These are phyloP conservation scores for Luffa aegyptiaca DNA, from an alignment of 306 rosid genomes.

Conservation along the genomic window DNA sequence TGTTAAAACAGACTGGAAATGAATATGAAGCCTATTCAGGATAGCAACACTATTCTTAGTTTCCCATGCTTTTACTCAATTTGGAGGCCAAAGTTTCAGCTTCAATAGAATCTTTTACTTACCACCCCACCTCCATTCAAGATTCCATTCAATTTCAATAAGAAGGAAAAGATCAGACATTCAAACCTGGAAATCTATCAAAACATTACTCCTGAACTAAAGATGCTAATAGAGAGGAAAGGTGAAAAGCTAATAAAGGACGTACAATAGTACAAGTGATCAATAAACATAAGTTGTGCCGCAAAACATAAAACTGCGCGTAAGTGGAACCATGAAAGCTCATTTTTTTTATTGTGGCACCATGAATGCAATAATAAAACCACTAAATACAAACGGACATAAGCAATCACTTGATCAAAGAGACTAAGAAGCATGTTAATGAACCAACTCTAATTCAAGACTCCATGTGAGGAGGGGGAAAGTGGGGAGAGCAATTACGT, in stretches of 20 bases:
- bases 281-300: neutral
- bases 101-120: neutral
- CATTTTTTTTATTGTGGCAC: neutral
- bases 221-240: neutral
- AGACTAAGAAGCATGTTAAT: neutral
- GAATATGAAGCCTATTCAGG: neutral
- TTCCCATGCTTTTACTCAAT: neutral
- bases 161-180: neutral
- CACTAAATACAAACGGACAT: neutral
- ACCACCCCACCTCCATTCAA: neutral
- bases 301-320: neutral
- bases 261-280: neutral
- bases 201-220: neutral
- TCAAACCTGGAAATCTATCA: neutral
- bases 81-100: neutral
- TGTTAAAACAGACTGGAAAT: neutral
- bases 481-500: conserved; percentile 15
- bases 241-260: neutral
- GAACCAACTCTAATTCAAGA: neutral
- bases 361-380: neutral
- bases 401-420: neutral
- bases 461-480: neutral
- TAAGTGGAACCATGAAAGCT: neutral
- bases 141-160: neutral
- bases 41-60: neutral